Base-by-base conservation (phyloP, 75 land plant species). In the Sequoiadendron giganteum region DNA sequence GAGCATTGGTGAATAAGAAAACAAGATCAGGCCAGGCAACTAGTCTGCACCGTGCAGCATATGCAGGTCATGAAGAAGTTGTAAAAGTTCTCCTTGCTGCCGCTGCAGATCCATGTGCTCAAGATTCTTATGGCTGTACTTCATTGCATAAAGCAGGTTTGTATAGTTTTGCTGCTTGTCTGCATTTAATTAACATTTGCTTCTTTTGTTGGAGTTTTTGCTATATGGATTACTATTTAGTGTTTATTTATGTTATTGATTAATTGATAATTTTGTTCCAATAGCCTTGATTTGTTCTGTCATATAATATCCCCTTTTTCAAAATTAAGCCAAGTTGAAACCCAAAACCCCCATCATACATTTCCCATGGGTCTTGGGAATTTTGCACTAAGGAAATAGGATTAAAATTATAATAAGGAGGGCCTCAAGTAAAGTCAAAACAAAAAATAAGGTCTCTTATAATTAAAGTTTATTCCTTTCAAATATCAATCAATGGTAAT, bases 21-120 rank as follows among this genome's bases (percentile, higher is more conserved):
- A 90, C 90, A 45, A 91, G 92, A 90, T 87, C 90, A 45, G 90
- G 93, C n/a, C 86, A 91, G 58, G 92, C 93, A 38, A 92, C 93
- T 38, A 92, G 93, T 58, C 86, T 92, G 73, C 93, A 92, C 52
- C 80, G 93, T 65, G 93, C 93, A 65, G 89, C 92, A 56, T 92
- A 91, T 79, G 92, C 92, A 34, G 92, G 93, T 15, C 93, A 92
- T 83, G 40, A 52, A 38, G 89, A 92, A 9, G 73, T 91, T 65
- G 93, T 92, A 75, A 87, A 86, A 83, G 86, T 89, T 39, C 90
- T 92, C 30, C 42, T 92, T 25, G 76, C 86, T 28, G n/a, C 65
- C 36, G 93, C 92, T 80, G 93, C 93, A 16, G 81, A 87, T 91
- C 87, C 78, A 42, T 56, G 61, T 52, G 88, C 82, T 36, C 86